Conservation (phyloP, 2,329 filamentous ascomycete species). For the Davidsoniella eucalypti region DNA sequence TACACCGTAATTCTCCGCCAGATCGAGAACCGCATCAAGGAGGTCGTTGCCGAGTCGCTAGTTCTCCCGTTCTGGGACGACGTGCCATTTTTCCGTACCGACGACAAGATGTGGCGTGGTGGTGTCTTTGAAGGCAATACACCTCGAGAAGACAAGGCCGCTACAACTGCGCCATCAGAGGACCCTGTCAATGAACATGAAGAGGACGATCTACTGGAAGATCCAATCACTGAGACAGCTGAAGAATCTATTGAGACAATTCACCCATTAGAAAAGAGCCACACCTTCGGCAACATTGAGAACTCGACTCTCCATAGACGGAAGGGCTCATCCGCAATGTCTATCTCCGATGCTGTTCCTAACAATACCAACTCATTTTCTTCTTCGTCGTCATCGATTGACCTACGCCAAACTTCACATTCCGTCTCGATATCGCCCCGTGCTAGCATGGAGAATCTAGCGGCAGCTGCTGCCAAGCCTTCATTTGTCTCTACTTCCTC, state of each 20-base stretch:
- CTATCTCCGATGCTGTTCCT: background rate
- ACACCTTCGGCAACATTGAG: conserved; percentile 31
- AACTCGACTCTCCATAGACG: conserved; percentile 4
- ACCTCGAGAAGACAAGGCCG: conserved; percentile 5
- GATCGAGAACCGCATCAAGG: conserved; percentile 88
- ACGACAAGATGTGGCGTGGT: conserved; percentile 62
- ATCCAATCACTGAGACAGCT: background rate
- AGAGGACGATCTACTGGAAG: background rate
- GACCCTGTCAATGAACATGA: background rate
- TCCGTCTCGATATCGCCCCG: conserved; percentile 7
- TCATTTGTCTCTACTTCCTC: background rate
- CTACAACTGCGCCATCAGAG: background rate
- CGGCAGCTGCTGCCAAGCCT: background rate
- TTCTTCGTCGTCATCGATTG: conserved; percentile 6
- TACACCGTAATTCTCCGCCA: conserved; percentile 82
- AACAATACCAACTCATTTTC: too few species aligned
- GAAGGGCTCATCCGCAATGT: background rate
- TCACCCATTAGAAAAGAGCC: conserved; percentile 36
- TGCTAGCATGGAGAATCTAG: conserved; percentile 6
- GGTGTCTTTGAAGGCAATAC: conserved; percentile 57
- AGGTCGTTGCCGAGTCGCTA: conserved; percentile 81
- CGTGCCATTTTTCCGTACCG: conserved; percentile 72
- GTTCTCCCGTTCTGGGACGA: conserved; percentile 96
- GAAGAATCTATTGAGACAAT: conserved; percentile 7
- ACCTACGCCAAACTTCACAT: background rate